phyloP scores from a whole-genome alignment of 805 yeast species.

The Starmerella khaoyaiensis region DNA sequence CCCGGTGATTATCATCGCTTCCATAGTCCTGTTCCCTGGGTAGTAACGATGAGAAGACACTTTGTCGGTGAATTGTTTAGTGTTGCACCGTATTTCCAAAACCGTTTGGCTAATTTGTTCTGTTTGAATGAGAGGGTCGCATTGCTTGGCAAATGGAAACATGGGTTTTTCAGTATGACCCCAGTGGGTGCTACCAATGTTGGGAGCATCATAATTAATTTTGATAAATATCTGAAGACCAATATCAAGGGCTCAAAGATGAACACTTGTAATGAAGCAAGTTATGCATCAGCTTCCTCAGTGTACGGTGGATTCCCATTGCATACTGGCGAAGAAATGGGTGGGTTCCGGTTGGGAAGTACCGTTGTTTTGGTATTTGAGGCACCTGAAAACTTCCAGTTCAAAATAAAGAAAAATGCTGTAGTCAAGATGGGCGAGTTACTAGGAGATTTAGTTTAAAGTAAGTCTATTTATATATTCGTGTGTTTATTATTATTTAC shows the following conservation, averaged over 20 bases:
- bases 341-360: constrained; percentile 91
- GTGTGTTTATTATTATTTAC: constrained; percentile 1
- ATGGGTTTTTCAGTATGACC: constrained; percentile 96
- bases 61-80: constrained; percentile 91
- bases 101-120: constrained; percentile 71
- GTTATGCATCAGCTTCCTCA: constrained; percentile 66
- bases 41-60: constrained; percentile 81
- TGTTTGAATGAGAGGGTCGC: constrained; percentile 93
- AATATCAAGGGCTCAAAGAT: constrained; percentile 46
- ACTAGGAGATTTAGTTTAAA: too few relatives aligned
- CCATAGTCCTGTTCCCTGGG: constrained; percentile 96
- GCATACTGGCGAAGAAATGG: constrained; percentile 85
- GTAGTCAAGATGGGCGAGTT: constrained; percentile 74
- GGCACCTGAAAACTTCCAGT: constrained; percentile 73
- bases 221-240: constrained; percentile 80
- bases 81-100: constrained; percentile 94
- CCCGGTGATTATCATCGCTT: constrained; percentile 98
- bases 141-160: constrained; percentile 84
- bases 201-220: constrained; percentile 83
- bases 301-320: constrained; percentile 78
- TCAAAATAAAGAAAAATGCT: constrained; percentile 57
- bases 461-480: background rate
- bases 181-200: constrained; percentile 99
- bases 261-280: constrained; percentile 87
- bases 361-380: constrained; percentile 96